Percentiles rank a stretch among this genome's conserved stretches.
phyloP scores from a whole-genome alignment of 225 moss, liverwort and hornwort genomes.

The Pseudoscleropodium purum region DNA sequence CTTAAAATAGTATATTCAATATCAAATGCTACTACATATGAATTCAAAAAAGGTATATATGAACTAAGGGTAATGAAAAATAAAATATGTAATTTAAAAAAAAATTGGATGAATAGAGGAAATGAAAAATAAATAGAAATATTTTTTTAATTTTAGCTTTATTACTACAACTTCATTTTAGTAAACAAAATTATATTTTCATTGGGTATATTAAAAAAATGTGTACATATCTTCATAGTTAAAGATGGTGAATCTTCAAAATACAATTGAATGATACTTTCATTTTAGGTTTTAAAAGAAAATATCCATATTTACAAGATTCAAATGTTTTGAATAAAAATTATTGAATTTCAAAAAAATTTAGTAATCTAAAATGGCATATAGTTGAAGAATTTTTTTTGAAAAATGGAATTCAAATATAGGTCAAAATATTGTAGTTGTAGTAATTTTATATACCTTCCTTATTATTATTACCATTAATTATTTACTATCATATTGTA shows the following conservation, averaged over 20 bases:
- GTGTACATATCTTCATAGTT: background rate
- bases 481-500: too few relatives aligned
- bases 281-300: background rate
- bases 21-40: background rate
- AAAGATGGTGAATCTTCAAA: accelerated
- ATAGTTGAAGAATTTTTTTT: background rate
- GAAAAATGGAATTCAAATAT: background rate
- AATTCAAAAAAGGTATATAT: background rate
- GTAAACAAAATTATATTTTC: background rate
- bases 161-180: background rate
- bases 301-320: background rate
- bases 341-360: background rate
- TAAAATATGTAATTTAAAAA: too few relatives aligned
- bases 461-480: too few relatives aligned
- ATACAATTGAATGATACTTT: background rate
- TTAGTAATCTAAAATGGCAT: background rate
- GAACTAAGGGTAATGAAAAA: background rate
- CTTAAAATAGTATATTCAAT: accelerated
- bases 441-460: background rate
- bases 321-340: background rate
- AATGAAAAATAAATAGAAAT: background rate
- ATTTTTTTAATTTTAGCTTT: background rate
- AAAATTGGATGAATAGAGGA: too few relatives aligned
- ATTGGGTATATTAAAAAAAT: too few relatives aligned
- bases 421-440: background rate